These are phyloP conservation scores for Trypanosoma mega DNA, from an alignment of 208 protist genomes.

Conservation along the genomic window DNA sequence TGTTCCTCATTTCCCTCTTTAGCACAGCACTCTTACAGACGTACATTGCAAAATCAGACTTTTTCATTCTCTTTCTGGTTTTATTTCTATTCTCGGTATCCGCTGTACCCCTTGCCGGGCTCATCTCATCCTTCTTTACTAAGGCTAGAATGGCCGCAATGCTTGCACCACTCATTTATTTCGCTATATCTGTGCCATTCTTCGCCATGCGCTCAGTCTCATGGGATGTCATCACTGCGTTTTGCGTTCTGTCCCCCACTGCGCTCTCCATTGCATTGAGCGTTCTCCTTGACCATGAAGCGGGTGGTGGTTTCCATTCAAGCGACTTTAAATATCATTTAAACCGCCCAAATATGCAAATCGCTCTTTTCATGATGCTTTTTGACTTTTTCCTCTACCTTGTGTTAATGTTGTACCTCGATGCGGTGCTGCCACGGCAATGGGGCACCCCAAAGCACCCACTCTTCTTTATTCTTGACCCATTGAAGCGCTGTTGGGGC, in stretches of 20 bases:
- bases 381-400: slow-evolving; percentile 50
- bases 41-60: slow-evolving; percentile 18
- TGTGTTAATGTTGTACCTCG: slow-evolving; percentile 55
- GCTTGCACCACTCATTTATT: slow-evolving; percentile 48
- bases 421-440: slow-evolving; percentile 56
- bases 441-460: slow-evolving; percentile 65
- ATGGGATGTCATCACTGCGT: not conserved
- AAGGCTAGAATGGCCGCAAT: slow-evolving; percentile 36
- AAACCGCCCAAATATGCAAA: slow-evolving; percentile 27
- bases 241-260: slow-evolving; percentile 38
- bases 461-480: slow-evolving; percentile 60
- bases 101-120: slow-evolving; percentile 32
- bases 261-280: slow-evolving; percentile 33
- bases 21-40: slow-evolving; percentile 16
- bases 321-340: slow-evolving; percentile 26
- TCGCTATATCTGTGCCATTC: slow-evolving; percentile 34
- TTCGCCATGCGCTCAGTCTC: slow-evolving; percentile 30
- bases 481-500: slow-evolving; percentile 20
- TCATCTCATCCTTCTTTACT: slow-evolving; percentile 45
- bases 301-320: slow-evolving; percentile 31
- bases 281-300: slow-evolving; percentile 40
- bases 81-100: slow-evolving; percentile 38
- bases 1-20: slow-evolving; percentile 19
- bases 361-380: slow-evolving; percentile 30
- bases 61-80: slow-evolving; percentile 29